Base-by-base conservation (phyloP, 2,329 filamentous ascomycete species). In the Fusarium continuum region DNA sequence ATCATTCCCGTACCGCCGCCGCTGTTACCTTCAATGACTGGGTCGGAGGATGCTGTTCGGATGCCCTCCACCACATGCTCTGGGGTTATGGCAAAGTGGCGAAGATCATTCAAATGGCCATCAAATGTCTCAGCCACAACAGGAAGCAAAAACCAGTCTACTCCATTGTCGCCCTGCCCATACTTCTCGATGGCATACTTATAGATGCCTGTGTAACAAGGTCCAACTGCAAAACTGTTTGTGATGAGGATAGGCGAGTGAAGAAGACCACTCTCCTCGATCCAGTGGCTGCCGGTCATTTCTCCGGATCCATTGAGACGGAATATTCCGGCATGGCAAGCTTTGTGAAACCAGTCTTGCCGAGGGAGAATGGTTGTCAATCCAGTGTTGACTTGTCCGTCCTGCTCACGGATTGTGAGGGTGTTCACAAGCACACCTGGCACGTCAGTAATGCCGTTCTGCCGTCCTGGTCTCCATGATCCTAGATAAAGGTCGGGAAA, bases 1-100 rank as follows among this genome's bases (percentile, higher is more conserved):
- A 85, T 75, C 85, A 89, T 88, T 4, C 86, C 87, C 1, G 85
- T 86, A 9, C 87, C 87, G 7, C 87, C 87, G 3, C 87, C 87
- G 2, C 80, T 80, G 62, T 85, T 85, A 1, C 87, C 87, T 71
- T 90, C 87, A 3, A 73, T 71, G 0, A 89, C 84, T 2, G 77
- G 73, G 2, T 79, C 83, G 16, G 75, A 76, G 4, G 77, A 77
- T 1, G 83, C 85, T 11, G 71, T 76, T 13, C 80, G 78, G 38
- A 88, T 82, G 2, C 84, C 83, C 17, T 78, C 70, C 13, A 84
- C 75, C 8, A 88, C 76, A 59, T 87, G 81, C 51, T 81, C 76
- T 0, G 83, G 76, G 20, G 76, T 81, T 5, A 88, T 79, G 1
- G 79, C 78, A 45, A 88, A 84, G 8, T 80, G 78, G n/a, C 78